Conservation (phyloP, 2,329 filamentous ascomycete genomes). For the Colletotrichum liaoningense region DNA sequence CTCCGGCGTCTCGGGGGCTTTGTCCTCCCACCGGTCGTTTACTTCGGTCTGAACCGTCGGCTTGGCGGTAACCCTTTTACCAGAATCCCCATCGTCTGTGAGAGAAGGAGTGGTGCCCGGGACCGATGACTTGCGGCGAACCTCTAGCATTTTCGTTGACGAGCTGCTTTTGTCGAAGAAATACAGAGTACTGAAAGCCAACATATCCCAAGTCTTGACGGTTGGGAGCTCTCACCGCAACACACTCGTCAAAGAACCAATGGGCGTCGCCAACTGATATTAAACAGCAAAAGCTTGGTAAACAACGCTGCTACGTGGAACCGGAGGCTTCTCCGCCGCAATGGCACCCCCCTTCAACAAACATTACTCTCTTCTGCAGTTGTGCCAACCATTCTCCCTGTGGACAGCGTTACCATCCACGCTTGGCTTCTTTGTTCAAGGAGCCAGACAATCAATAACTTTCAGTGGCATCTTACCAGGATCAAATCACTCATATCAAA, state of each 20-base stretch:
- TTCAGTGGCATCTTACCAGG: not conserved
- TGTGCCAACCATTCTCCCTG: not conserved
- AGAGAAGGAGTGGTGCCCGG: no score
- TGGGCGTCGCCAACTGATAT: not conserved
- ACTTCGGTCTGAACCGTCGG: slow-evolving; percentile 10
- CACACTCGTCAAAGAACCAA: slow-evolving; percentile 1
- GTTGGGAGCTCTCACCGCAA: not conserved
- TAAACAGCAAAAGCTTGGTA: slow-evolving; percentile 21
- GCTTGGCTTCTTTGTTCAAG: not conserved
- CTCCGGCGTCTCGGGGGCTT: not conserved
- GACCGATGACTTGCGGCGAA: not conserved
- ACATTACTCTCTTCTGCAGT: not conserved
- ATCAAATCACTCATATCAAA: not conserved
- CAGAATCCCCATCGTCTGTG: not conserved
- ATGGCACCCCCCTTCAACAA: not conserved
- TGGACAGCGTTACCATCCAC: not conserved
- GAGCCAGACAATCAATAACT: not conserved
- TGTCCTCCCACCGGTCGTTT: slow-evolving; percentile 1
- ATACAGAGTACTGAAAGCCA: not conserved
- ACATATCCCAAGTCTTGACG: not conserved
- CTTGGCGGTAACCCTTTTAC: not conserved
- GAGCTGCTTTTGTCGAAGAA: not conserved
- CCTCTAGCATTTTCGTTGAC: no score
- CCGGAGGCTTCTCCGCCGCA: slow-evolving; percentile 25
- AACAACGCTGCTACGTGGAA: not conserved